A percentile compares a stretch with the other conserved stretches of the same genome.
Conservation (phyloP, 495 filamentous ascomycete species). For the Lophium mytilinum region DNA sequence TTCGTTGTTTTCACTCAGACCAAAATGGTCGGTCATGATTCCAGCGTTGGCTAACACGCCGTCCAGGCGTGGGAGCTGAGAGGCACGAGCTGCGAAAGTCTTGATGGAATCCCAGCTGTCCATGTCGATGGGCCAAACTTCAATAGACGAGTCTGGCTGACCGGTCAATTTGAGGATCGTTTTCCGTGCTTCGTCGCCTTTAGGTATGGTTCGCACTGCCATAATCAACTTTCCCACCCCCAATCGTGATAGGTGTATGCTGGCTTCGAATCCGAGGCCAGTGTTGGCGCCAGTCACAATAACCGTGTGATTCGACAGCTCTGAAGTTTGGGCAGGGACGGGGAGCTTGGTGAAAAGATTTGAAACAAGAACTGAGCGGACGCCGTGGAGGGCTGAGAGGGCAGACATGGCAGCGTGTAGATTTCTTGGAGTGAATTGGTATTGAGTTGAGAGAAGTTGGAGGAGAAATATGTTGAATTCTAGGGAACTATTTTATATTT, state of each 20-base stretch:
- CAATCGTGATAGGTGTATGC: constrained; percentile 28
- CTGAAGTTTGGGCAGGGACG: constrained; percentile 27
- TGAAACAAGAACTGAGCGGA: no score
- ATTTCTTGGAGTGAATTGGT: no score
- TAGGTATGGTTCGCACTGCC: constrained; percentile 30
- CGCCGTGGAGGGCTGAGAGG: no score
- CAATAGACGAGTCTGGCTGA: constrained; percentile 31
- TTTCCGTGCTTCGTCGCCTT: constrained; percentile 38
- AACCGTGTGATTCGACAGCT: constrained; percentile 31
- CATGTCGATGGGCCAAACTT: constrained; percentile 51
- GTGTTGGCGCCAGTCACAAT: constrained; percentile 33
- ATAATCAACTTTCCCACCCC: constrained; percentile 31
- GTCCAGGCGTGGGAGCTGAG: constrained; percentile 35
- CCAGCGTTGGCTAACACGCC: constrained; percentile 41
- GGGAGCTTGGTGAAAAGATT: constrained; percentile 30
- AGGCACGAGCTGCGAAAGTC: constrained; percentile 38
- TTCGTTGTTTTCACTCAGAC: constrained; percentile 38
- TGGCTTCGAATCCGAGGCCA: constrained; percentile 32
- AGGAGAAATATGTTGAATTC: no score
- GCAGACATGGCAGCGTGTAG: no score
- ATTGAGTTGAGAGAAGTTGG: no score
- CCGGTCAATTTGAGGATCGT: constrained; percentile 40
- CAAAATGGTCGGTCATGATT: constrained; percentile 30
- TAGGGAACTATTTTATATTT: no score
- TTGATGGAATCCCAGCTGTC: constrained; percentile 43